A percentile compares a stretch with the other conserved stretches of the same genome.
These are phyloP conservation scores for Pinus albicaulis DNA, from an alignment of 75 land plant species.

Conservation along the genomic window DNA sequence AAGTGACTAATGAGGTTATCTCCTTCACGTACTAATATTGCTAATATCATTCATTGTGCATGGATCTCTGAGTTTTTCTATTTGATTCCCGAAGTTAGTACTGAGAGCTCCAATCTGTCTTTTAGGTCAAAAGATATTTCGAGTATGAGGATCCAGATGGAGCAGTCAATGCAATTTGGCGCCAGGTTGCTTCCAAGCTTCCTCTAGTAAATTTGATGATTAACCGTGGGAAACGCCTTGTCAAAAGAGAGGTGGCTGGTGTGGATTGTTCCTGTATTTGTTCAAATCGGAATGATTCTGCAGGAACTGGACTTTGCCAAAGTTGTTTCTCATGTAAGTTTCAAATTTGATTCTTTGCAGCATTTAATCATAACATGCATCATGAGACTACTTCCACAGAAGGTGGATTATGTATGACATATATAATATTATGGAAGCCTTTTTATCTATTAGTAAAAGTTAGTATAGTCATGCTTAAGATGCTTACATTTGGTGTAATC, in stretches of 20 bases:
- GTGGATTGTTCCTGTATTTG: slow-evolving; percentile 57
- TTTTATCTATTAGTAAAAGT: background rate
- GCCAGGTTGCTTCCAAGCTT: slow-evolving; percentile 63
- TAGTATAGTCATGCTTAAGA: background rate
- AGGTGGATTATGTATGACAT: background rate
- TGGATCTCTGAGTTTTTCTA: background rate
- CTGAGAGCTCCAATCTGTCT: background rate
- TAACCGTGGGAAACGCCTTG: slow-evolving; percentile 68
- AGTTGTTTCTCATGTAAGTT: background rate
- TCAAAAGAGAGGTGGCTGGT: slow-evolving; percentile 22
- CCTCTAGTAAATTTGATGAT: slow-evolving; percentile 70
- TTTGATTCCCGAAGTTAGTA: background rate
- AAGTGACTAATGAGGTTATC: too few relatives aligned
- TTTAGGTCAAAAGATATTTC: slow-evolving; percentile 69
- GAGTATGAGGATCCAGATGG: slow-evolving; percentile 74
- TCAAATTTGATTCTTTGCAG: background rate
- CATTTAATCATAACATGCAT: background rate
- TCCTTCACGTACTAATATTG: background rate
- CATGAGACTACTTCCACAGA: background rate
- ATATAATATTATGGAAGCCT: background rate
- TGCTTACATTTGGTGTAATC: background rate
- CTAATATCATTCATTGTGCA: background rate
- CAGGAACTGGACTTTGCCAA: background rate
- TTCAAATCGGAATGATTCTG: slow-evolving; percentile 20
- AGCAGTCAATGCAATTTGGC: slow-evolving; percentile 76